Evolutionary conservation across 148 eudicot genomes (phyloP), one percentile per base, ranked within the genome.

Genomic region (Pharnaceum exiguum): DNA sequence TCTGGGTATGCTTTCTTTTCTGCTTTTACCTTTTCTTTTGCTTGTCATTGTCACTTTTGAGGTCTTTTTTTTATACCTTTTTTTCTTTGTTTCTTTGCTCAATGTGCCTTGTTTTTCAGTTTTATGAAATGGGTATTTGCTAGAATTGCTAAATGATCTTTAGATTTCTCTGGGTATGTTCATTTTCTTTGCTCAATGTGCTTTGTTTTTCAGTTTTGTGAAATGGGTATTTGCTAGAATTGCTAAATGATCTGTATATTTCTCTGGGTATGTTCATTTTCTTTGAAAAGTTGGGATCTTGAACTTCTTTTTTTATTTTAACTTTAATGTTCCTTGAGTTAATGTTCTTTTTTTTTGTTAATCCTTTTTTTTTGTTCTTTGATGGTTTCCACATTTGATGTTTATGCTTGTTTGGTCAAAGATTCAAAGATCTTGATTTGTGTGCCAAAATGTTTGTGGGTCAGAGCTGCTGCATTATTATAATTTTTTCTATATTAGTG

Each of bases 1-100:
- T 49, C 58, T 62, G 51, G 59, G 74, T 70, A 42, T 40, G 48
- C 33, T 8, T 43, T 36, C 35, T 36, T 49, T 62, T 40, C 7
- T 43, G 38, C 6, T 37, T 5, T 21, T 49, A 18, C 16, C 39
- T 37, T 4, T 15, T 53, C 16, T 7, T 30, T 39, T 21, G 7
- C 56, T 49, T 36, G 50, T 25, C 68, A 56, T 70, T 49, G 38
- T 56, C 43, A 9, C 39, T 38, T 61, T 52, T 19, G 44, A 29
- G 57, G 27, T 53, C n/a, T 36, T 35, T 50, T 21, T 10, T 31
- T 59, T 8, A 11, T 65, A 0, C 12, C 3, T 59, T 51, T 39
- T 40, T 46, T 29, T 12, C 54, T 45, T 60, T 22, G 21, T 53
- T 12, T 54, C 35, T 10, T 0, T 45, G 60, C 26, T 53, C 11